phyloP scores from a whole-genome alignment of 202 grass and related monocot species.

The Hordeum pubiflorum region DNA sequence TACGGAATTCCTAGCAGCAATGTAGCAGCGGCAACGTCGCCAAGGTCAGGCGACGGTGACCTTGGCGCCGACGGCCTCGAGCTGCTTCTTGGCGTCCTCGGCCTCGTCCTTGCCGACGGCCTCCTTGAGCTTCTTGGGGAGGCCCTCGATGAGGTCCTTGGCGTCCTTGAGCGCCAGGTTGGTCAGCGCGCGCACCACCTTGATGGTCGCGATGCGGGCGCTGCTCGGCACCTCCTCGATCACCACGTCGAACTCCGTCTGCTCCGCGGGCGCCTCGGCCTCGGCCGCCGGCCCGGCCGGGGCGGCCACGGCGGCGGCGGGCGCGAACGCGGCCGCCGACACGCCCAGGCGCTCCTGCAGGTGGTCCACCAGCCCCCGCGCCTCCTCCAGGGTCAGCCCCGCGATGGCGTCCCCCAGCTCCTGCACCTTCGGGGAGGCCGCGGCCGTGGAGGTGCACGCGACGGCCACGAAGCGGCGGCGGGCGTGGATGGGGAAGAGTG shows the following conservation, averaged over 20 bases:
- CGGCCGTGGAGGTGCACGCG: slow-evolving; percentile 17
- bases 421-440: slow-evolving; percentile 50
- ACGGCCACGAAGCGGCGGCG: slow-evolving; percentile 25
- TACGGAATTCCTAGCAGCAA: background rate
- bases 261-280: slow-evolving; percentile 40
- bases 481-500: background rate
- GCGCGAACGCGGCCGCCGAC: slow-evolving; percentile 52
- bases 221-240: slow-evolving; percentile 83
- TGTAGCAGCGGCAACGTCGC: too few relatives aligned
- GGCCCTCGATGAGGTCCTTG: slow-evolving; percentile 84
- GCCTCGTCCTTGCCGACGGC: slow-evolving; percentile 67
- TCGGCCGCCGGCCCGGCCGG: background rate
- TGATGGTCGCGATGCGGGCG: slow-evolving; percentile 67
- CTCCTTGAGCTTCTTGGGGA: slow-evolving; percentile 89
- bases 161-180: slow-evolving; percentile 75
- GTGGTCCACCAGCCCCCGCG: slow-evolving; percentile 60
- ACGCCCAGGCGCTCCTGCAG: slow-evolving; percentile 80
- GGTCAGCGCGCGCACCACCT: slow-evolving; percentile 75
- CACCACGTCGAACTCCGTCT: slow-evolving; percentile 75
- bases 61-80: slow-evolving; percentile 85
- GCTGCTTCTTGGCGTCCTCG: slow-evolving; percentile 74
- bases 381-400: slow-evolving; percentile 69
- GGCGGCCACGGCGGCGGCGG: slow-evolving; percentile 39
- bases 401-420: slow-evolving; percentile 68
- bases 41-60: slow-evolving; percentile 47